Evolutionary conservation across 2,329 filamentous ascomycete species (phyloP).

Genomic region (Lojkania enalia): DNA sequence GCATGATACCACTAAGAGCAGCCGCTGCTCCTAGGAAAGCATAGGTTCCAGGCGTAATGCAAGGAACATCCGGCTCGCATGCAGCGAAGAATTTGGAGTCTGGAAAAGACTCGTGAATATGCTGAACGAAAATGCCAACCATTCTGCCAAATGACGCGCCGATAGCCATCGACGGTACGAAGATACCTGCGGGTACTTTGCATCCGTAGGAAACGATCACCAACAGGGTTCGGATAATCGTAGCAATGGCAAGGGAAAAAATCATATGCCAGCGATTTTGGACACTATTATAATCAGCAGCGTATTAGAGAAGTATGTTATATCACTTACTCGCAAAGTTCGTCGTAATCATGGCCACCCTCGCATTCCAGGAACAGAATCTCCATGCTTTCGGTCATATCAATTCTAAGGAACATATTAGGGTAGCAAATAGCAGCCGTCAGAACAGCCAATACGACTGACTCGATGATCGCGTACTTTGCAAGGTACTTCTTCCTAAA

Average conservation of each 20-base stretch:
- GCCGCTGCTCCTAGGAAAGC: conserved; percentile 92
- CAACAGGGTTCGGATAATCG: conserved; percentile 76
- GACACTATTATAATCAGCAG: conserved; percentile 38
- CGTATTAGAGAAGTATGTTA: background rate
- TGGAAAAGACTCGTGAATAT: conserved; percentile 82
- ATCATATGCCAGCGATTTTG: conserved; percentile 78
- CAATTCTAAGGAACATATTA: conserved; percentile 91
- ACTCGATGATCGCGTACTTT: conserved; percentile 83
- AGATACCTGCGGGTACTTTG: conserved; percentile 97
- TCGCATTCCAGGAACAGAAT: conserved; percentile 95
- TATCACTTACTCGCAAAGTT: conserved; percentile 73
- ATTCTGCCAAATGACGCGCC: conserved; percentile 92
- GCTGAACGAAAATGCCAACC: conserved; percentile 92
- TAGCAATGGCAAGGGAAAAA: conserved; percentile 75
- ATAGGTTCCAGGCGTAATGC: conserved; percentile 96
- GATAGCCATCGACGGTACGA: conserved; percentile 97
- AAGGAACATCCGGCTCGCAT: conserved; percentile 88
- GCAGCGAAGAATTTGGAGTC: conserved; percentile 81
- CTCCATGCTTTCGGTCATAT: conserved; percentile 99
- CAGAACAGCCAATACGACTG: conserved; percentile 76
- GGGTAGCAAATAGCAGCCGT: conserved; percentile 96
- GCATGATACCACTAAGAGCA: conserved; percentile 94
- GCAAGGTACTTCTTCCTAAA: conserved; percentile 92
- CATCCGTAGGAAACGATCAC: conserved; percentile 97
- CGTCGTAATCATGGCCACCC: conserved; percentile 83